Base-by-base conservation (phyloP, 2,329 filamentous ascomycete species). In the Pseudocercospora musae region DNA sequence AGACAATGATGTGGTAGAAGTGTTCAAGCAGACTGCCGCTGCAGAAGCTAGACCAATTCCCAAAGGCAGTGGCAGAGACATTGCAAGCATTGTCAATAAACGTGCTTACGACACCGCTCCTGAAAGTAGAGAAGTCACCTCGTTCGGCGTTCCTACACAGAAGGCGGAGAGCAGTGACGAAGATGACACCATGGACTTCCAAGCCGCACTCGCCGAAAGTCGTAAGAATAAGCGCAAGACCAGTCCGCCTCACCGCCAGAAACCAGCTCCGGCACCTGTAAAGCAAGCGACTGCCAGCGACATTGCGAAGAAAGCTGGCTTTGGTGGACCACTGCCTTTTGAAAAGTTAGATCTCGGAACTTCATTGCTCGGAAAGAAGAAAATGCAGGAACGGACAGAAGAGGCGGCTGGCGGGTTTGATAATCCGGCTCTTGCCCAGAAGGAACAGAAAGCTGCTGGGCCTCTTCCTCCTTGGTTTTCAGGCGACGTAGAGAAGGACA, bases 251-350 rank as follows among this genome's bases (percentile, higher is more conserved):
- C 68, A 54, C 21, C 65, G 58, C 25, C 64, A 60, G 31, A 57
- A 61, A 20, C 49, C 48, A 13, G 67, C 74, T 25, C 71, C 75
- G 3, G 73, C 78, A 20, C 71, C 78, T 2, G 71, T 76, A n/a
- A 74, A 48, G n/a, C 58, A 70, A 20, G 56, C 57, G 15, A 55
- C 63, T 25, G 57, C 66, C 11, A 66, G 59, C 9, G 63, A 67
- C 13, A 63, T 69, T 20, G 68, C 82, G 9, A 87, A 85, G 55
- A 80, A 83, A 68, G 81, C 85, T 57, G 78, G 70, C 18, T 90
- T 96, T 71, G 85, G 86, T 67, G 94, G 94, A 0, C 92, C 93
- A 0, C 77, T 99, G 4, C 95, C 95, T 0, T 99, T 99, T 71
- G 92, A 96, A 69, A 94, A 84, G 56, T 78, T 89, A 6, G 83